Conservation (phyloP, 2,329 filamentous ascomycete species). For the Cladosporium sp. region DNA sequence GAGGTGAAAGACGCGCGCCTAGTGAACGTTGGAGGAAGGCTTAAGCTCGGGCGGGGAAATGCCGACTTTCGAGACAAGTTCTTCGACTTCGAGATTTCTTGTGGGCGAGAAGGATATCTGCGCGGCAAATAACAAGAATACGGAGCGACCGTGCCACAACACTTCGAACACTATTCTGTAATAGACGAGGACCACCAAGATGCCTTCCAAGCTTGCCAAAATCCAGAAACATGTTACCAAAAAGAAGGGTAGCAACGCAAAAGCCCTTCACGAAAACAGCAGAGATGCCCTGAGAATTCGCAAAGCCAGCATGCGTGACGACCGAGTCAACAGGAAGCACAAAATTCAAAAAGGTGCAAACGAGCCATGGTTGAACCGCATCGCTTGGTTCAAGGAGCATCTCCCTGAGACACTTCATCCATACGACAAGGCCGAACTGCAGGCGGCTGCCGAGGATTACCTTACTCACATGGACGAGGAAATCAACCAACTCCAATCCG, state of each 20-base stretch:
- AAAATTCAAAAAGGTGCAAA: conserved; percentile 69
- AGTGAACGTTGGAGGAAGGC: neutral
- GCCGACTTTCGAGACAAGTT: neutral
- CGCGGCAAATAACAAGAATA: neutral
- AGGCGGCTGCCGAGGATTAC: conserved; percentile 44
- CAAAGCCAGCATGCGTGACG: conserved; percentile 73
- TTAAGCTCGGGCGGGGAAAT: neutral
- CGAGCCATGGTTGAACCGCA: conserved; percentile 58
- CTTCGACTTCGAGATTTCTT: conserved; percentile 6
- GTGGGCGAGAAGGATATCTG: neutral
- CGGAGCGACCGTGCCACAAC: neutral
- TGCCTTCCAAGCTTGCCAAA: conserved; percentile 73
- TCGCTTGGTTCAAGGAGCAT: conserved; percentile 62
- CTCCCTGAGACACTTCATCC: conserved; percentile 36
- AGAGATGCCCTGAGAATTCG: conserved; percentile 79
- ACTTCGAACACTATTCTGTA: neutral
- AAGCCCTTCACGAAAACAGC: conserved; percentile 80
- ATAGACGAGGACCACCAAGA: conserved; percentile 32
- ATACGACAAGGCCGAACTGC: conserved; percentile 54
- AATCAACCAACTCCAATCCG: conserved; percentile 59
- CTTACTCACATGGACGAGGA: conserved; percentile 67
- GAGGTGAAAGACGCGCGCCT: no score
- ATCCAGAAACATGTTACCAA: conserved; percentile 86
- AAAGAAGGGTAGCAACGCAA: conserved; percentile 71
- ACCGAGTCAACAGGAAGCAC: conserved; percentile 71